Percentiles rank a stretch among this genome's conserved stretches.
Evolutionary conservation across 345 rosid genomes (phyloP).

Genomic region (Aquilaria yunnanensis): DNA sequence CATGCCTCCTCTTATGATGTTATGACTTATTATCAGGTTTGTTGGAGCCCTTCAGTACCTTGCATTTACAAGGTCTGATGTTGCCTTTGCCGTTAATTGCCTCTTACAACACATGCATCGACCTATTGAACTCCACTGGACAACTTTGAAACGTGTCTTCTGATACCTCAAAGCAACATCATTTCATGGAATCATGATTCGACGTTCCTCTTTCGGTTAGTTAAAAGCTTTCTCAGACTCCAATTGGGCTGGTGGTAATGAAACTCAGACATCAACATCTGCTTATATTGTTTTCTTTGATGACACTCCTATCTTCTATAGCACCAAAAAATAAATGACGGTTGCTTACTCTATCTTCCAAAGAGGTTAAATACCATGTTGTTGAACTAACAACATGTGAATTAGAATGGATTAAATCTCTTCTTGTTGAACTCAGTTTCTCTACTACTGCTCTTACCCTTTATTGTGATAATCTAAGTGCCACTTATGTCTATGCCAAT

Average conservation of each 20-base stretch:
- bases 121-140: neutral
- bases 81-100: neutral
- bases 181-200: neutral
- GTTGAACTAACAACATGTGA: too few species aligned
- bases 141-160: neutral
- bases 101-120: neutral
- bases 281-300: neutral
- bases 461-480: neutral
- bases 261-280: neutral
- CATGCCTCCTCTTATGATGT: neutral
- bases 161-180: neutral
- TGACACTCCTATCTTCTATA: neutral
- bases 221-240: neutral
- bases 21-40: neutral
- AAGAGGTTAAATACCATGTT: too few species aligned
- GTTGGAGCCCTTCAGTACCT: neutral
- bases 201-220: neutral
- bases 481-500: neutral
- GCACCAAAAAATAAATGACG: too few species aligned
- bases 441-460: neutral
- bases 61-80: neutral
- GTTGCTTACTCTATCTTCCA: too few species aligned
- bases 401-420: too few species aligned
- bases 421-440: neutral
- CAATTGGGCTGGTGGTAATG: neutral